Conservation (phyloP, 352 stramenopile species). For the Phytophthora sansomeana region DNA sequence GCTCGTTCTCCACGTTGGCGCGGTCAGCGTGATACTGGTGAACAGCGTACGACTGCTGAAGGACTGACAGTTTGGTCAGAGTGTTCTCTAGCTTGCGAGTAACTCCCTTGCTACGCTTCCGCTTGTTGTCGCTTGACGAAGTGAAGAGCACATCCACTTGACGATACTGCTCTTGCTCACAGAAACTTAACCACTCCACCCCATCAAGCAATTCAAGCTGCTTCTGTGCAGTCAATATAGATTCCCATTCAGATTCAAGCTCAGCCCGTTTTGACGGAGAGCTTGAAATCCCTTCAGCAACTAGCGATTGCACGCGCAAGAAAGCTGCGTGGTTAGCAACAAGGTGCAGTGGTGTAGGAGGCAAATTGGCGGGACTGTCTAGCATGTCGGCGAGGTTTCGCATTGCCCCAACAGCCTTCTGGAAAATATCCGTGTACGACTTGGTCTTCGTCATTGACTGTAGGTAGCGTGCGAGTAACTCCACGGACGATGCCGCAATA, state of each 20-base stretch:
- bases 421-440: conserved; percentile 43
- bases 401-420: conserved; percentile 30
- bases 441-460: conserved; percentile 61
- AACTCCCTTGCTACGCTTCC: conserved; percentile 28
- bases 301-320: conserved; percentile 35
- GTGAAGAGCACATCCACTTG: conserved; percentile 55
- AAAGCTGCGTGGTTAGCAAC: conserved; percentile 60
- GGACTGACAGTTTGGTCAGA: conserved; percentile 58
- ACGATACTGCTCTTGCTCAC: conserved; percentile 70
- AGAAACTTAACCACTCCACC: conserved; percentile 76
- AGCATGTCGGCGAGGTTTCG: conserved; percentile 23
- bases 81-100: conserved; percentile 32
- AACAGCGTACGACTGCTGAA: conserved; percentile 88
- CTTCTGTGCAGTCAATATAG: conserved; percentile 44
- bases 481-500: conserved; percentile 21
- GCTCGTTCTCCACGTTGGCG: conserved; percentile 73
- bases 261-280: conserved; percentile 28
- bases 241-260: conserved; percentile 47
- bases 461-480: conserved; percentile 62
- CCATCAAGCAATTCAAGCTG: conserved; percentile 68
- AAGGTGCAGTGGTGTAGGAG: conserved; percentile 54
- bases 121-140: conserved; percentile 21
- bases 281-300: conserved; percentile 17
- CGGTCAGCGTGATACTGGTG: conserved; percentile 79
- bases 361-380: conserved; percentile 32